A percentile compares a stretch with the other conserved stretches of the same genome.
These are phyloP conservation scores for Globisporangium abappressorium DNA, from an alignment of 352 stramenopile species.

Conservation along the genomic window DNA sequence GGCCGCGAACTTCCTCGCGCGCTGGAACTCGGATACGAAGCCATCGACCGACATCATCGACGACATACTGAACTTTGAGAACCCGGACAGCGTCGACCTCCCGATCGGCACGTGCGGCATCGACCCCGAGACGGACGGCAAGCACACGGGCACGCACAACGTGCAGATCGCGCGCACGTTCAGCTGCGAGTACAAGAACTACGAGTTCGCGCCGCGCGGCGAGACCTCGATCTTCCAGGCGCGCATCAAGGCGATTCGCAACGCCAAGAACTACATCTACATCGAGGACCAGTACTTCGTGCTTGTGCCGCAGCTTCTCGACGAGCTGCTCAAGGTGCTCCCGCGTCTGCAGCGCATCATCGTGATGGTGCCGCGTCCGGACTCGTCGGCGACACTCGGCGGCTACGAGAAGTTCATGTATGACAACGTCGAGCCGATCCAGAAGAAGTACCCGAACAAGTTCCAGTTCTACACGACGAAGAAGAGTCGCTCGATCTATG, in stretches of 20 bases:
- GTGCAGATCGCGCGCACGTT: conserved; percentile 62
- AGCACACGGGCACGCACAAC: conserved; percentile 22
- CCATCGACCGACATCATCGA: conserved; percentile 25
- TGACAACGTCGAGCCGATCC: conserved; percentile 48
- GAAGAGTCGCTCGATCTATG: conserved; percentile 30
- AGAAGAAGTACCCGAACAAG: conserved; percentile 42
- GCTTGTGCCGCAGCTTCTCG: conserved; percentile 38
- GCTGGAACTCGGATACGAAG: conserved; percentile 46
- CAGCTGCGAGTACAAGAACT: conserved; percentile 46
- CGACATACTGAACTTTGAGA: conserved; percentile 42
- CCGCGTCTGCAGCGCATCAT: conserved; percentile 44
- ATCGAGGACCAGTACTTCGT: conserved; percentile 73
- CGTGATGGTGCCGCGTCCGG: conserved; percentile 35
- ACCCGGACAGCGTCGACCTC: conserved; percentile 20
- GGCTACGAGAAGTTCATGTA: conserved; percentile 59
- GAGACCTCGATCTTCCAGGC: conserved; percentile 46
- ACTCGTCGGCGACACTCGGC: conserved; percentile 23
- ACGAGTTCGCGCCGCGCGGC: conserved; percentile 49
- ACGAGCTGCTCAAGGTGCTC: conserved; percentile 41
- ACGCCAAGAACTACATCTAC: conserved; percentile 64
- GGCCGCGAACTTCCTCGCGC: conserved; percentile 42
- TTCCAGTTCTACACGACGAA: conserved; percentile 48
- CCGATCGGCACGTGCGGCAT: conserved; percentile 7
- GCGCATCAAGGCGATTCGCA: conserved; percentile 49
- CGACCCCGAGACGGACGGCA: conserved; percentile 10